Percentiles rank a stretch among this genome's conserved stretches.
Evolutionary conservation across 2,329 filamentous ascomycete genomes (phyloP).

Genomic region (Tolypocladium endophyticum): DNA sequence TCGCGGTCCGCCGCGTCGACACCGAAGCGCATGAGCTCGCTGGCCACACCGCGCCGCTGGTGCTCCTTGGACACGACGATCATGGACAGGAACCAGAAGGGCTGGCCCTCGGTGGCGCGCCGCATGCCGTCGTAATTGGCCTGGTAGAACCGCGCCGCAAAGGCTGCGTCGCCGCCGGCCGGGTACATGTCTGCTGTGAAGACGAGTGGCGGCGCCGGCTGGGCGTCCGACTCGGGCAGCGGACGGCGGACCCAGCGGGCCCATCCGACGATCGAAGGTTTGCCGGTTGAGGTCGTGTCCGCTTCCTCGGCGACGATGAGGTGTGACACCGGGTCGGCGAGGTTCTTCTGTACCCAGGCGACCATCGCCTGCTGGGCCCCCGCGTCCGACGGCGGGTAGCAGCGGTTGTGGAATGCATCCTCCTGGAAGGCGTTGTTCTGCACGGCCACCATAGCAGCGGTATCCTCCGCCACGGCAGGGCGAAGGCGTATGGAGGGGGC

Average conservation of each 20-base stretch:
- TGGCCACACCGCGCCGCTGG: slow-evolving; percentile 22
- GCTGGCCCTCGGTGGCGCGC: slow-evolving; percentile 13
- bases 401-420: slow-evolving; percentile 18
- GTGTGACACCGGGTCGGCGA: slow-evolving; percentile 17
- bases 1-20: slow-evolving; percentile 17
- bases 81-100: slow-evolving; percentile 22
- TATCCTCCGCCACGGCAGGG: slow-evolving; percentile 23
- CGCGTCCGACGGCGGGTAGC: slow-evolving; percentile 15
- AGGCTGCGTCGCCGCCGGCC: slow-evolving; percentile 13
- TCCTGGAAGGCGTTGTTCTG: slow-evolving; percentile 18
- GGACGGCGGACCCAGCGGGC: slow-evolving; percentile 21
- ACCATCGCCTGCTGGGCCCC: slow-evolving; percentile 10
- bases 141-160: slow-evolving; percentile 31
- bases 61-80: slow-evolving; percentile 18
- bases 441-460: slow-evolving; percentile 17
- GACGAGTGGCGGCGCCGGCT: slow-evolving; percentile 5
- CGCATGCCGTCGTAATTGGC: slow-evolving; percentile 12
- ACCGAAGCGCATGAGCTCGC: slow-evolving; percentile 20
- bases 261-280: slow-evolving; percentile 17
- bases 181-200: slow-evolving; percentile 14
- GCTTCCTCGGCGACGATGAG: slow-evolving; percentile 18
- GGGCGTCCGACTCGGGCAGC: slow-evolving; percentile 4
- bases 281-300: neutral
- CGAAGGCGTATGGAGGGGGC: slow-evolving; percentile 16
- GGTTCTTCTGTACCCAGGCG: slow-evolving; percentile 11